phyloP scores from a whole-genome alignment of 257 asterid genomes.

The Jacaranda copaia region DNA sequence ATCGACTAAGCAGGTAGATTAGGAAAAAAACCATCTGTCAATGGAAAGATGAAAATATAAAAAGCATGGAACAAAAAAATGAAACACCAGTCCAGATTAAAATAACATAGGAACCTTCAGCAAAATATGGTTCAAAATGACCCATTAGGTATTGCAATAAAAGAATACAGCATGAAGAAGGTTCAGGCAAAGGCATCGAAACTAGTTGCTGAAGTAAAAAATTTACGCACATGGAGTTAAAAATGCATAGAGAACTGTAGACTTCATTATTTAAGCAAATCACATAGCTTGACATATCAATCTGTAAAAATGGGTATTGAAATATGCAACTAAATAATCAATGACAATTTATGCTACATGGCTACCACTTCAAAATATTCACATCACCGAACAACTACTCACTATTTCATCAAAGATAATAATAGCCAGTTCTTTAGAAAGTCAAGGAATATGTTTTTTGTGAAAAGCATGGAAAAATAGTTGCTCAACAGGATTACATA shows the following conservation, averaged over 20 bases:
- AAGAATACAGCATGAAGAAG: not conserved
- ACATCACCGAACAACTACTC: not conserved
- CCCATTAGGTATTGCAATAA: not conserved
- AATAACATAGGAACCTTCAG: not conserved
- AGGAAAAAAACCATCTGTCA: not conserved
- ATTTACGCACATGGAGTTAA: not conserved
- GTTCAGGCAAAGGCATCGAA: not conserved
- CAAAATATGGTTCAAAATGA: not conserved
- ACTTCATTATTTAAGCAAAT: not conserved
- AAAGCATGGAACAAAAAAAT: constrained; percentile 12
- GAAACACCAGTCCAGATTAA: not conserved
- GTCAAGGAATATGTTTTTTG: not conserved
- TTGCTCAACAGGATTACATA: not conserved
- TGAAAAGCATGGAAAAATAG: constrained; percentile 15
- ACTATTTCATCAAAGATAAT: not conserved
- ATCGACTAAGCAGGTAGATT: constrained; percentile 4
- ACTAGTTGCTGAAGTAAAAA: not conserved
- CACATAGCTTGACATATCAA: constrained; percentile 4
- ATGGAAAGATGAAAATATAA: not conserved
- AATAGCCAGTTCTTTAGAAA: constrained; percentile 1
- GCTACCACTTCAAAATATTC: not conserved
- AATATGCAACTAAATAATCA: not conserved
- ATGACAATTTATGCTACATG: not conserved
- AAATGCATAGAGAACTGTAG: not conserved
- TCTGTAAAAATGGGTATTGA: not conserved